A percentile compares a stretch with the other conserved stretches of the same genome.
phyloP scores from a whole-genome alignment of 345 rosid genomes.

The Syzygium jambos region DNA sequence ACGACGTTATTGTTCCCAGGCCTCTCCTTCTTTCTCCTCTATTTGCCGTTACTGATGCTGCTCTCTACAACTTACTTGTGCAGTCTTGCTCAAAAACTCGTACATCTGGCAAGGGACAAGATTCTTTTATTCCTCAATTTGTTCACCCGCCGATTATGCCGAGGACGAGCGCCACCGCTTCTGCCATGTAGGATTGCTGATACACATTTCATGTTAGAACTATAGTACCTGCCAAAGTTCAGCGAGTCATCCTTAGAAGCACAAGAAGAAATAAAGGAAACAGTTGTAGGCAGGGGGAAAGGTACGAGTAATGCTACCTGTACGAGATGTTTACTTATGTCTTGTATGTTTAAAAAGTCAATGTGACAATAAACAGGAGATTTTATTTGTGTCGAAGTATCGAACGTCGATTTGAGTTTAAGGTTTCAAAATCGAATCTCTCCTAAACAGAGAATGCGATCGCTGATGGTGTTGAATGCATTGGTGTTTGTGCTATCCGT shows the following conservation, averaged over 20 bases:
- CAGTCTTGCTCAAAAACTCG: background rate
- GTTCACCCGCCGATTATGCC: accelerated
- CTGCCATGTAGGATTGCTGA: background rate
- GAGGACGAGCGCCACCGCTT: background rate
- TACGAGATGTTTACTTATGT: background rate
- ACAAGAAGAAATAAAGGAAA: background rate
- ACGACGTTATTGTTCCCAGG: background rate
- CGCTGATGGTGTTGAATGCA: background rate
- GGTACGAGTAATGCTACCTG: background rate
- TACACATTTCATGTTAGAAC: background rate
- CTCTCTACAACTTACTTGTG: background rate
- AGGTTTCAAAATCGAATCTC: background rate
- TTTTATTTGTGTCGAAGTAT: no score
- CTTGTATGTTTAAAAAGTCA: background rate
- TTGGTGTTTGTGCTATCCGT: background rate
- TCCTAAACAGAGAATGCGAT: background rate
- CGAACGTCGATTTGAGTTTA: no score
- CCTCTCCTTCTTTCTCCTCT: background rate
- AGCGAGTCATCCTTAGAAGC: background rate
- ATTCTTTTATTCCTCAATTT: background rate
- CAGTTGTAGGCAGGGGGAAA: background rate
- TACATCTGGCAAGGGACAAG: background rate
- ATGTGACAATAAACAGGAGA: background rate
- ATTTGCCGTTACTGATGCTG: background rate
- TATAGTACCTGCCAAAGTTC: background rate